Base-by-base conservation (phyloP, 352 stramenopile species). In the Globisporangium recalcitrans region DNA sequence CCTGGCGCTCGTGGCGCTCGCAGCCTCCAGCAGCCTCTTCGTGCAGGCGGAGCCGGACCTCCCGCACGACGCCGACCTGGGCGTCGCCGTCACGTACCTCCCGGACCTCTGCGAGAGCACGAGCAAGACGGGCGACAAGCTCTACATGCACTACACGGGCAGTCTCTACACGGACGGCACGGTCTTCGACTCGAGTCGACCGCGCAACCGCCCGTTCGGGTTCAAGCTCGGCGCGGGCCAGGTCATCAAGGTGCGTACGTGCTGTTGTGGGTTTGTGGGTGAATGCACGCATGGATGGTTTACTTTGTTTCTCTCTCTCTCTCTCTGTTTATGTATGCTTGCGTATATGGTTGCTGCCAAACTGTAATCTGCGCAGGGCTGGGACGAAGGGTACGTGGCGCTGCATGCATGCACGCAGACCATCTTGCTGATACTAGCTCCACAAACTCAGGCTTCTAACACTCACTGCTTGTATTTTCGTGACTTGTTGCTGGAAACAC, bases 181-280 rank as follows among this genome's bases (percentile, higher is more conserved):
- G 63, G 94, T 98, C 68, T 99, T 99, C 71, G 96, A 99, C 80
- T 98, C 90, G 62, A 98, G 91, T 26, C 82, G 98, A 59, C 92
- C 98, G 64, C 94, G 96, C 63, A 91, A 92, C 63, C 58, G 80
- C 70, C 96, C 96, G 2, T 97, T 97, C 52, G 92, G 96, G 26
- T 99, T 99, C 69, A 93, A 88, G 58, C 95, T 98, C 53, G 93
- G 95, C 47, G 60, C 82, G 16, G 91, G 94, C 13, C 86, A 93
- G 69, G 95, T 98, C 29, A 98, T 98, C 85, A 78, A 98, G 97
- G 81, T 53, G n/a, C 9, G 40, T 48, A 10, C 19, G 16, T 24
- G 27, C 16, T 42, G 14, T n/a, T 55, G 7, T 61, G 61, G 42
- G 21, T n/a, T n/a, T n/a, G n/a, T n/a, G n/a, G n/a, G n/a, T n/a